Base-by-base conservation (phyloP, 2,329 filamentous ascomycete species). In the Pseudocercospora macadamiae region DNA sequence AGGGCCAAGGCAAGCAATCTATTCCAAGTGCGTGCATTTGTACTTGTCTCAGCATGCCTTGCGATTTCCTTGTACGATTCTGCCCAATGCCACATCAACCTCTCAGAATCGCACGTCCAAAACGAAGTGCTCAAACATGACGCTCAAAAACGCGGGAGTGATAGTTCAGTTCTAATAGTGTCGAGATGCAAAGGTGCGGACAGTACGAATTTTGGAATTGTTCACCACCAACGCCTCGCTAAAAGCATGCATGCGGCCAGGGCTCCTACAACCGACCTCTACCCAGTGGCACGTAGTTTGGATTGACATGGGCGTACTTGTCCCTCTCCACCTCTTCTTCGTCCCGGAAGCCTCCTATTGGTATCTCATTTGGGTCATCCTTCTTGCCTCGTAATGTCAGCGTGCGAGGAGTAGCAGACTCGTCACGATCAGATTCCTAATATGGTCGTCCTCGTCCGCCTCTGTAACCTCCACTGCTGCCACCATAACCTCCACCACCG, bases 361-460 rank as follows among this genome's bases (percentile, higher is more conserved):
- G 45, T 32, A 49, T 28, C 16, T 52, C 19, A 36, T 51, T 57
- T 3, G 55, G 55, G 28, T 57, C 37, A 21, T 47, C 47, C 42
- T 25, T 21, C 21, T 54, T 42, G 7, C 26, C 37, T 28, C 25
- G n/a, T n/a, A n/a, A n/a, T n/a, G n/a, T 18, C 37, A 45, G 25
- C 45, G 12, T 30, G 26, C 26, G 45, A n/a, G 45, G 45, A 28
- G 18, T 49, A 32, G 45, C 45, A 49, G 45, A 49, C 45, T 49
- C 23, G n/a, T 49, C 23, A 49, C 26, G 45, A 49, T 49, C 54
- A 34, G 34, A 36, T 51, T 57, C 32, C 53, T 60, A 70, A 54
- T 70, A 69, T 53, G 67, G 62, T 37, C 70, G 64, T 26, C 67
- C 64, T 42, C 68, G 61, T 54, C 69, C 55, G 18, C 70, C 67